Evolutionary conservation across 2,329 filamentous ascomycete genomes (phyloP).

Genomic region (Sclerotiophoma versabilis): DNA sequence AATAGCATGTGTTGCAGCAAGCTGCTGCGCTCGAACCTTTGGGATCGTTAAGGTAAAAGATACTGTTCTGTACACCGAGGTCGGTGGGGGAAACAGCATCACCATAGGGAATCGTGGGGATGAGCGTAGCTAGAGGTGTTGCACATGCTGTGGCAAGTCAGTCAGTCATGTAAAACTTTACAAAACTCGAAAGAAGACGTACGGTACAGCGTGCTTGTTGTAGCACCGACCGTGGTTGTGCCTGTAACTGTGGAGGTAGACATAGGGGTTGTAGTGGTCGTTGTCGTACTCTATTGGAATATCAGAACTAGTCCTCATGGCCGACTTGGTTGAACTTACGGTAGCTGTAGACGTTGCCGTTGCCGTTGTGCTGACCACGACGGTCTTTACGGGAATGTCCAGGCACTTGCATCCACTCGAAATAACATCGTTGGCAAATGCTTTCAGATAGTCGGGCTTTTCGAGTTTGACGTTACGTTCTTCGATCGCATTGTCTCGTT

Average conservation of each 20-base stretch:
- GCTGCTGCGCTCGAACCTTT: not conserved
- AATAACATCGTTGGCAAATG: not conserved
- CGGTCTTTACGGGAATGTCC: not conserved
- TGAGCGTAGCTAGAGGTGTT: not conserved
- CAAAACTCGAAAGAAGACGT: not conserved
- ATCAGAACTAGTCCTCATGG: no score
- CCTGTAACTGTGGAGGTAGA: not conserved
- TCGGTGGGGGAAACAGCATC: not conserved
- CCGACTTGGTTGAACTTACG: not conserved
- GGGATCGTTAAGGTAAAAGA: not conserved
- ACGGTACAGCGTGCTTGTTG: not conserved
- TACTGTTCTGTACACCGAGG: not conserved
- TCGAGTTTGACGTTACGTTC: not conserved
- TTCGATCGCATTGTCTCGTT: not conserved
- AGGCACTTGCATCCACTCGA: not conserved
- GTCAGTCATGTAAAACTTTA: no score
- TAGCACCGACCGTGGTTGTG: not conserved
- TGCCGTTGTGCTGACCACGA: not conserved
- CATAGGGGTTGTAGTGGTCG: not conserved
- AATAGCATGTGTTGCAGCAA: slow-evolving; percentile 9
- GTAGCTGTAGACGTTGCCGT: not conserved
- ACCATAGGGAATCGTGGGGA: not conserved
- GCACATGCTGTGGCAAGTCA: not conserved
- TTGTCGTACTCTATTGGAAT: not conserved
- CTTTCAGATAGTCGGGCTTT: not conserved